Evolutionary conservation across 208 protist genomes (phyloP).

Genomic region (Vickermania ingenoplastis): DNA sequence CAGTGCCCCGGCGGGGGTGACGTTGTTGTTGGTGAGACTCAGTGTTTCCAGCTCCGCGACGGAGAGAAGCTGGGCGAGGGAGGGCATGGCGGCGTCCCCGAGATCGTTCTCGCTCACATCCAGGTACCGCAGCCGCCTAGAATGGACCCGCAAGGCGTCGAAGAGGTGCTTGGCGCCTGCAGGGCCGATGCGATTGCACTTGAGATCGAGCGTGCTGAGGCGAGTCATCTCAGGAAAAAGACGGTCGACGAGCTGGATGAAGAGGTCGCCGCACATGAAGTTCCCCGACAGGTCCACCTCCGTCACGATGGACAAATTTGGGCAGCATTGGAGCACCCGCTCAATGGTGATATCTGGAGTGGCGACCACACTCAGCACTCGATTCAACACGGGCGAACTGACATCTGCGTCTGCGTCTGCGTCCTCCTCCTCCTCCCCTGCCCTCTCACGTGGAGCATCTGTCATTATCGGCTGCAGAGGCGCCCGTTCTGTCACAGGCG

Average conservation of each 20-base stretch:
- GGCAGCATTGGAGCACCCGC: constrained; percentile 21
- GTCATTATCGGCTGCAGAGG: no score
- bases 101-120: constrained; percentile 82
- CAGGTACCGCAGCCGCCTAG: constrained; percentile 50
- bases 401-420: neutral
- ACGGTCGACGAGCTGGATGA: constrained; percentile 26
- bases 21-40: constrained; percentile 63
- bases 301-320: constrained; percentile 13
- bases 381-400: neutral
- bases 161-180: constrained; percentile 46
- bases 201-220: constrained; percentile 62
- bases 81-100: constrained; percentile 55
- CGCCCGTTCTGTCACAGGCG: no score
- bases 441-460: neutral
- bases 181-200: constrained; percentile 75
- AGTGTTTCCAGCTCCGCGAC: constrained; percentile 39
- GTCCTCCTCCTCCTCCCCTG: neutral
- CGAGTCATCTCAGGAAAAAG: constrained; percentile 56
- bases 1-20: constrained; percentile 61
- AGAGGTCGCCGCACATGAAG: constrained; percentile 44
- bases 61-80: constrained; percentile 45
- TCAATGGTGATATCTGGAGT: constrained; percentile 31
- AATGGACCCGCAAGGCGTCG: constrained; percentile 44
- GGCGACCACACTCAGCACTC: constrained; percentile 32
- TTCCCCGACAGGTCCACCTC: constrained; percentile 73